Conservation (phyloP, 371 early-diverging fungal species). For the Rhizopus arrhizus region DNA sequence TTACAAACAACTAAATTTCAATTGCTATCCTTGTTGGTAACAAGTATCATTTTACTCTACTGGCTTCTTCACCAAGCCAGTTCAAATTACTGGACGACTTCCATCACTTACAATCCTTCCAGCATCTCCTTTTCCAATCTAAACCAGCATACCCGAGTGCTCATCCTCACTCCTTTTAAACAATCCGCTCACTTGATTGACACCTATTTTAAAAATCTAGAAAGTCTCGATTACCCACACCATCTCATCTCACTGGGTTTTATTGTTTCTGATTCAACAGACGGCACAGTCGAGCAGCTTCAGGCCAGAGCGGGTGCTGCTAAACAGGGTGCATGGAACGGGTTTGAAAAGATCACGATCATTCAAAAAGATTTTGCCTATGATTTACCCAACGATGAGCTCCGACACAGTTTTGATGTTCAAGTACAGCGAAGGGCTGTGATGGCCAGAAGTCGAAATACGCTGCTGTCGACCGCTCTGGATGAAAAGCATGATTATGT, state of each 20-base stretch:
- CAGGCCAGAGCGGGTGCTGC: conserved; percentile 31
- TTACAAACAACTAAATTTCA: background rate
- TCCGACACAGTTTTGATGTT: conserved; percentile 60
- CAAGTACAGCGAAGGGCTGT: conserved; percentile 61
- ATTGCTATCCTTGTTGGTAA: background rate
- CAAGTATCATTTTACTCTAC: background rate
- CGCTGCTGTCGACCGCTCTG: conserved; percentile 58
- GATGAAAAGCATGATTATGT: conserved; percentile 66
- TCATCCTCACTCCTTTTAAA: conserved; percentile 72
- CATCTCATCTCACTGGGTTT: conserved; percentile 68
- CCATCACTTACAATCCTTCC: no score
- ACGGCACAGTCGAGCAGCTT: conserved; percentile 48
- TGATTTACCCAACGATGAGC: conserved; percentile 49
- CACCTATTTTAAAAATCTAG: conserved; percentile 60
- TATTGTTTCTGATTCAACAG: conserved; percentile 57
- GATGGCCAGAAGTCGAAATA: conserved; percentile 69
- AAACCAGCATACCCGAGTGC: conserved; percentile 22
- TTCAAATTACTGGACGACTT: background rate
- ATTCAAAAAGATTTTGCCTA: conserved; percentile 62
- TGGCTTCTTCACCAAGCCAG: background rate
- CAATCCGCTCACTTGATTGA: conserved; percentile 64
- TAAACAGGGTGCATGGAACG: conserved; percentile 30
- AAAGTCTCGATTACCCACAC: conserved; percentile 63
- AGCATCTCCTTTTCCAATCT: background rate
- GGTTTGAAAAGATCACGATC: conserved; percentile 57